A percentile compares a stretch with the other conserved stretches of the same genome.
These are phyloP conservation scores for Lactifluus pinguis DNA, from an alignment of 768 basidiomycete species.

Conservation along the genomic window DNA sequence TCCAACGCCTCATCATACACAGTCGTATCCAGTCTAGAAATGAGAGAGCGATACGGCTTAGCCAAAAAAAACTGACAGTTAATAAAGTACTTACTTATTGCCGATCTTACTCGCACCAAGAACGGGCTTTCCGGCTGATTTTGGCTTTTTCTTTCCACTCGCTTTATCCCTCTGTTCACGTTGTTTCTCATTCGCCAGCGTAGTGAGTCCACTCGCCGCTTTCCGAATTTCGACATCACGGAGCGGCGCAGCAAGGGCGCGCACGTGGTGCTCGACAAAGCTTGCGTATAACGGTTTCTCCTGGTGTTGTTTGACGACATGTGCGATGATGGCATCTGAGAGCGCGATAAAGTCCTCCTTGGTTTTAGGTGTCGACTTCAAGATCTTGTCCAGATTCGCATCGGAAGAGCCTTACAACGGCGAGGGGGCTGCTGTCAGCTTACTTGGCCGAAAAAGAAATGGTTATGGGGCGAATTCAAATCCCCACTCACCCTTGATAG, in stretches of 20 bases:
- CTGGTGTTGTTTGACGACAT: constrained; percentile 70
- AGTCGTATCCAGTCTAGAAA: constrained; percentile 63
- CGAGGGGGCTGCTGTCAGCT: not conserved
- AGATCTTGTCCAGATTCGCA: constrained; percentile 57
- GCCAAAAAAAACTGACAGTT: not conserved
- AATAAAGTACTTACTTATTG: constrained; percentile 40
- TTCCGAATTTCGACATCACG: constrained; percentile 91
- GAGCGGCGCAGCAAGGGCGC: constrained; percentile 64
- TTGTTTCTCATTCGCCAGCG: constrained; percentile 92
- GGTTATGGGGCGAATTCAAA: not conserved
- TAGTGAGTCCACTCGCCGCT: constrained; percentile 72
- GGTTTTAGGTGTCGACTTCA: constrained; percentile 74
- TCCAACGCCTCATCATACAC: constrained; percentile 86
- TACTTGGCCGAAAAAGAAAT: not conserved
- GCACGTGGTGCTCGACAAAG: constrained; percentile 80
- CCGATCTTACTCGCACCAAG: constrained; percentile 64
- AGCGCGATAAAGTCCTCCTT: constrained; percentile 81
- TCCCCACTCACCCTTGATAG: constrained; percentile 49
- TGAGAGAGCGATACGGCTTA: constrained; percentile 14
- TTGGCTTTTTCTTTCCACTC: constrained; percentile 85
- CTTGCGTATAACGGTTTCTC: constrained; percentile 71
- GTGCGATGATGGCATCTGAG: constrained; percentile 64
- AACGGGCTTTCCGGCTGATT: constrained; percentile 59
- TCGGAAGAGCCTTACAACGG: constrained; percentile 49
- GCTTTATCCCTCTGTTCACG: constrained; percentile 79